Percentiles rank a stretch among this genome's conserved stretches.
phyloP scores from a whole-genome alignment of 2,329 filamentous ascomycete genomes.

The Graphilbum sp. region DNA sequence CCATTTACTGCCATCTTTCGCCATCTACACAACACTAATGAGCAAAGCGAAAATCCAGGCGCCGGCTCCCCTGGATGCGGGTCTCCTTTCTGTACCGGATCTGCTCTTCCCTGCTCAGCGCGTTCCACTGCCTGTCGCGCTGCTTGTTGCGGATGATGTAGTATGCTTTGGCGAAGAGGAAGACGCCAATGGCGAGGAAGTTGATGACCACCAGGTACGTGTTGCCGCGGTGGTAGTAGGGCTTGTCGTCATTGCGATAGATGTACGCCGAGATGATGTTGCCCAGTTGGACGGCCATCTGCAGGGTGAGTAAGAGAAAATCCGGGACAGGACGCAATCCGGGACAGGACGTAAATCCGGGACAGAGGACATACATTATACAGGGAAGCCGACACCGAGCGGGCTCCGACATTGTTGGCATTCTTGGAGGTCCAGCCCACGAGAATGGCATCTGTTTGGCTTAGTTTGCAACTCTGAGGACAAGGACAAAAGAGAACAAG shows the following conservation, averaged over 20 bases:
- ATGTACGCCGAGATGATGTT: constrained; percentile 22
- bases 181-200: constrained; percentile 30
- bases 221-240: constrained; percentile 37
- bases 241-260: constrained; percentile 38
- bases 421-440: constrained; percentile 44
- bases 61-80: constrained; percentile 25
- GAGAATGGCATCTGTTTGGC: constrained; percentile 31
- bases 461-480: neutral
- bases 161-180: constrained; percentile 33
- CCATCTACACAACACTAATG: too few species aligned
- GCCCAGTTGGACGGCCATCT: constrained; percentile 21
- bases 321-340: too few species aligned
- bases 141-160: constrained; percentile 31
- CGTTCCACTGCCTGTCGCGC: constrained; percentile 28
- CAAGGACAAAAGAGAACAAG: too few species aligned
- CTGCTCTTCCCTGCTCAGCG: constrained; percentile 30
- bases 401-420: constrained; percentile 15
- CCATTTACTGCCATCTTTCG: too few species aligned
- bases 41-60: constrained; percentile 25
- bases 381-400: constrained; percentile 5
- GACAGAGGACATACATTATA: constrained; percentile 4
- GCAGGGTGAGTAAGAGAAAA: too few species aligned
- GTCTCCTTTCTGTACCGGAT: constrained; percentile 28
- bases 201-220: constrained; percentile 33
- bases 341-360: too few species aligned